Evolutionary conservation across 108 stramenopile species (phyloP), one percentile per base, ranked within the genome.

Genomic region (Conticribra weissflogii): DNA sequence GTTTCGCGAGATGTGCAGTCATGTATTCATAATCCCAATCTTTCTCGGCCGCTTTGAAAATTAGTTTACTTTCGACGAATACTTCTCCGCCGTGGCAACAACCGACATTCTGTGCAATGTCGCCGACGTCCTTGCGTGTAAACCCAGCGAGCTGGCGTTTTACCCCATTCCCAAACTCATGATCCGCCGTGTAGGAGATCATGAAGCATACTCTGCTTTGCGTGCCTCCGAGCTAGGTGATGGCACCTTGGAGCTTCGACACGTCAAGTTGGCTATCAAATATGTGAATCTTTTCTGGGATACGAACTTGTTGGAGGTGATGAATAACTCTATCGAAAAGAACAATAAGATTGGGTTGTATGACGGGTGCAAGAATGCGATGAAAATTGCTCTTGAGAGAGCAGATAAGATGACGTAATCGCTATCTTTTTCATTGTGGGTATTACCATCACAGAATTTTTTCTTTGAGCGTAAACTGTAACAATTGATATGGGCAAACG

Each of bases 141-240:
- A 96, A 75, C 95, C 95, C 16, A 86, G 85, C 51, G 95, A 96
- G 75, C 63, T 96, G 60, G 96, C 96, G 27, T 96, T 96, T 72
- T 96, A 96, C 60, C 88, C 89, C 31, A 72, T 94, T 50, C 96
- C 96, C 63, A 96, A 95, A 66, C 76, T 96, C 28, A 90, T 92
- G 76, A 93, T 96, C 76, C 93, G 96, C 63, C 88, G 96, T 47
- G 96, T 96, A 24, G 90, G 96, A 41, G 96, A 96, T 66, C 96
- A 96, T 59, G 96, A 96, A 62, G 90, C 87, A 22, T 88, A 91
- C 83, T 95, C 93, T 2, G 93, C 93, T 16, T 72, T 79, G 46
- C 92, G 96, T 45, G 88, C 96, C 34, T 71, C 84, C 2, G 93
- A 96, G 72, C 71, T 92, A 23, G 93, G 93, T 19, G 93, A 96